A percentile compares a stretch with the other conserved stretches of the same genome.
These are phyloP conservation scores for Ailanthus altissimus DNA, from an alignment of 345 rosid genomes.

Conservation along the genomic window DNA sequence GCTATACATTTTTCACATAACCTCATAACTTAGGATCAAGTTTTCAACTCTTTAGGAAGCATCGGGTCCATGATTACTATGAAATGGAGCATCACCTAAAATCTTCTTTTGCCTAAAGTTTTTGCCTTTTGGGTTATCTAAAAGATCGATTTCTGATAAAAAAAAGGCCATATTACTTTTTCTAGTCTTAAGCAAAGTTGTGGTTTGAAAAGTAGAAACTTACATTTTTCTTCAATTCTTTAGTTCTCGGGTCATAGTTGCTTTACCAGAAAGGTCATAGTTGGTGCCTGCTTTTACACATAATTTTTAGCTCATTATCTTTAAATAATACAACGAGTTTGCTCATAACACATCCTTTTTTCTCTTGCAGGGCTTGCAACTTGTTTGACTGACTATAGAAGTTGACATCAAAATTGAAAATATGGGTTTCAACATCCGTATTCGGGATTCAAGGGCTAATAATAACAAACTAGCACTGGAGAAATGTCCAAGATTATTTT, in stretches of 20 bases:
- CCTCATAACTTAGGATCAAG: not conserved
- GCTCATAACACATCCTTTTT: not conserved
- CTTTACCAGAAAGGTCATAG: constrained; percentile 4
- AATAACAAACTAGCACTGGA: constrained; percentile 19
- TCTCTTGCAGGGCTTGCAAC: constrained; percentile 27
- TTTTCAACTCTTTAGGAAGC: not conserved
- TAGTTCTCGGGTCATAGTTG: constrained; percentile 1
- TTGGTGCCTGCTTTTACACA: not conserved
- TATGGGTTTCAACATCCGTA: constrained; percentile 1
- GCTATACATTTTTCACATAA: not conserved
- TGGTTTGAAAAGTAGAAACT: constrained; percentile 3
- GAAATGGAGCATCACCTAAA: not conserved
- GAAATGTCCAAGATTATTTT: constrained; percentile 8
- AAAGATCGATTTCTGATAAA: not conserved
- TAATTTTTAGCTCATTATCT: not conserved
- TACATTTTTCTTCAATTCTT: not conserved
- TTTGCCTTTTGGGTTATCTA: not conserved
- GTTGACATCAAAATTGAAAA: not conserved
- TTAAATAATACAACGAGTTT: not conserved
- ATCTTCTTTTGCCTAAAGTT: not conserved
- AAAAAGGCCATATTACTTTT: not conserved
- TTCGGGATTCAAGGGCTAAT: not conserved
- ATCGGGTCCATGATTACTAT: not conserved
- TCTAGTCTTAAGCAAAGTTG: not conserved
- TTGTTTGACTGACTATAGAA: not conserved